Base-by-base conservation (phyloP, 2,329 filamentous ascomycete species). In the Didymella sp. region DNA sequence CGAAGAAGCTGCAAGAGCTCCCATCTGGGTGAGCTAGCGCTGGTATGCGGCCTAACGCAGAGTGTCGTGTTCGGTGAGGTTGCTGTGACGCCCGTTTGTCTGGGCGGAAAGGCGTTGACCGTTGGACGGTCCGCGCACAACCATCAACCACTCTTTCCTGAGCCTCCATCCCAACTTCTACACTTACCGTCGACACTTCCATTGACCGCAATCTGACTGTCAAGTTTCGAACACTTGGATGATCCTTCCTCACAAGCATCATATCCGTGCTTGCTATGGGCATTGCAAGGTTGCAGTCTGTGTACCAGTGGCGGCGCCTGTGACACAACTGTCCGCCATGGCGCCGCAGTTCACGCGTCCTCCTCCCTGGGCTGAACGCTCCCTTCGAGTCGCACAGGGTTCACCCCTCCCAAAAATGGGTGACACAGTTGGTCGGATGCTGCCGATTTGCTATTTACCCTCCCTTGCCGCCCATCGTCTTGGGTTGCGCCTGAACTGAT, bases 241-340 rank as follows among this genome's bases (percentile, higher is more conserved):
- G 44, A 54, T 33, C 59, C 58, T 28, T 57, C 60, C 49, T 41
- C 47, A 28, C 38, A 50, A 44, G 56, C 64, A 49, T 53, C 55
- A 66, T 61, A 61, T 68, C 61, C 59, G 55, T 55, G 47, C 55
- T 57, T 58, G 58, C 56, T 67, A 64, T 56, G 56, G 56, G 60
- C 60, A 65, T 66, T 68, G 68, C 69, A 69, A 59, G 61, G 71
- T 74, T 68, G 67, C 67, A 73, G 67, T 69, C 63, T 72, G 68
- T 73, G 68, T 66, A 49, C 59, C 68, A 60, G 52, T 68, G 70
- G 68, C 67, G 50, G 61, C 53, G 28, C 56, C 68, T 63, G 72
- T 73, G 68, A 69, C 64, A 74, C 68, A 42, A 27, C 28, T 64
- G 58, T 57, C 54, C 61, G 60, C 57, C 59, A 66, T 65, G 63